phyloP scores from a whole-genome alignment of 2,329 filamentous ascomycete species.

The Trichoderma atroviride region DNA sequence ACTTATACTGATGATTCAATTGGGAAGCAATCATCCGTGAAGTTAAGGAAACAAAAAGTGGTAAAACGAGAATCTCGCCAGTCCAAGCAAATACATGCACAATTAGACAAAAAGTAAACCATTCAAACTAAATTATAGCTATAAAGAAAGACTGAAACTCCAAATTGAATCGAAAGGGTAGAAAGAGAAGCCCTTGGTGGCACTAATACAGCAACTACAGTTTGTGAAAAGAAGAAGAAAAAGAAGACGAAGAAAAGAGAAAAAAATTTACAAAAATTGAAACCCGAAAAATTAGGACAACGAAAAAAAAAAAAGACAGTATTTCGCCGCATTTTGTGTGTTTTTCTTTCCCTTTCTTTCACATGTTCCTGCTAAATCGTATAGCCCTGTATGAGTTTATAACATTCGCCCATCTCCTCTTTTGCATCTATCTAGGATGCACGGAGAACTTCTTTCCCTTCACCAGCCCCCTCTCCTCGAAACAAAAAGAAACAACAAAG shows the following conservation, averaged over 20 bases:
- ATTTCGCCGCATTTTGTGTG: constrained; percentile 6
- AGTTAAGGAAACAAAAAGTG: neutral
- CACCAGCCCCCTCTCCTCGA: constrained; percentile 1
- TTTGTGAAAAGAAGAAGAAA: neutral
- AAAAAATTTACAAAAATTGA: constrained; percentile 18
- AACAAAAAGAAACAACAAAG: neutral
- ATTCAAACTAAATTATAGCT: neutral
- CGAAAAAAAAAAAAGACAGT: neutral
- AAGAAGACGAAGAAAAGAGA: neutral
- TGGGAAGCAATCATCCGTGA: neutral
- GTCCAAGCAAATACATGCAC: neutral
- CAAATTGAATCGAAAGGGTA: neutral
- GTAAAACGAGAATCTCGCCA: neutral
- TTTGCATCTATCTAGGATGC: constrained; percentile 7
- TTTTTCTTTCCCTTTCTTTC: constrained; percentile 20
- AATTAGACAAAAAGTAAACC: neutral
- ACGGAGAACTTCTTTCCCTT: neutral
- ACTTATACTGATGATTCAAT: no score
- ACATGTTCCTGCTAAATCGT: constrained; percentile 17
- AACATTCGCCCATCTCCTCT: constrained; percentile 1
- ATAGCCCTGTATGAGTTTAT: constrained; percentile 24
- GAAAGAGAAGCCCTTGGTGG: constrained; percentile 2
- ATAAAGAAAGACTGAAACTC: neutral
- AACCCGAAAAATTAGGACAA: neutral
- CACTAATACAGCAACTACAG: constrained; percentile 23